Evolutionary conservation across 2,329 filamentous ascomycete species (phyloP), one percentile per base, ranked within the genome.

Genomic region (Chaetomiaceae sp.): DNA sequence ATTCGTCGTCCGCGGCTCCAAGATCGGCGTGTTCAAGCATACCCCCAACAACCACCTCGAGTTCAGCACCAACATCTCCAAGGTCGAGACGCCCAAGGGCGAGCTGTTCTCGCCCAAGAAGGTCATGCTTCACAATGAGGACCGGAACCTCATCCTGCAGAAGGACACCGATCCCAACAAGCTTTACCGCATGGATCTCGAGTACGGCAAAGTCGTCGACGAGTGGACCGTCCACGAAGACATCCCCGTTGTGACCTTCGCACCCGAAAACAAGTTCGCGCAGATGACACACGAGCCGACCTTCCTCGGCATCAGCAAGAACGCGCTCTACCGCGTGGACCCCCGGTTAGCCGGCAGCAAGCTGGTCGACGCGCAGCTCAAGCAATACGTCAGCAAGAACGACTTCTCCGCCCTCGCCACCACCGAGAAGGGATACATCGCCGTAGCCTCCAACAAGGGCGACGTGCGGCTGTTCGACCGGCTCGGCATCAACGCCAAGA

Each of bases 201-300:
- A 98, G 65, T 94, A 94, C 58, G 93, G 93, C 56, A 97, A 96
- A 70, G 87, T 98, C 29, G 89, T 97, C 2, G 93, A 98, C 61
- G 93, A 98, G 67, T 98, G 93, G 93, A 95, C 95, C 58, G 79
- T 98, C 12, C 91, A 98, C 62, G 91, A 98, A 52, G 88, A 97
- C 62, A 96, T 98, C 45, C 84, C 88, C 0, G 87, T 97, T 51
- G 82, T 87, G 45, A 93, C 84, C 9, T 97, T 97, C 66, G 88
- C 88, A 0, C 93, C 93, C 0, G 90, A 96, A 66, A 95, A 84
- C 77, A 98, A 98, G 79, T 98, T 96, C 60, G 83, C 93, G 1
- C 93, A 98, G 70, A 95, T 95, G 85, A 96, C 89, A 1, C 82
- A 84, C 49, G 89, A 95, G 62, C 89, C 95, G 61, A 94, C 93